Percentiles rank a stretch among this genome's conserved stretches.
Conservation (phyloP, 2,329 filamentous ascomycete genomes). For the Diaporthe citriasiana region DNA sequence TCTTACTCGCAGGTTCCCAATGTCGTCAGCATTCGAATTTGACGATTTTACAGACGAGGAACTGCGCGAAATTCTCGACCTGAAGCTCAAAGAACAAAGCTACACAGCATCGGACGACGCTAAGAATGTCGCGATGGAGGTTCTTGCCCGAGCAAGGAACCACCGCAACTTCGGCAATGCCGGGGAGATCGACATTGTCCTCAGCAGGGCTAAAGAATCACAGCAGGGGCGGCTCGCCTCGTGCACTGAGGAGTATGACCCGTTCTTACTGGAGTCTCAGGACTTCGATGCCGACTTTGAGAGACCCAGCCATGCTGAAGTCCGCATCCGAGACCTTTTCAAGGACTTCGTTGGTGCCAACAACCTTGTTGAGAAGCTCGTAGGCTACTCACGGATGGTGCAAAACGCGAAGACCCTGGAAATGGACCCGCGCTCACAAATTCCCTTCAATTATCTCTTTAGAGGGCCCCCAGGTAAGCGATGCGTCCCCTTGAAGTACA, state of each 20-base stretch:
- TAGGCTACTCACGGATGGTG: constrained; percentile 67
- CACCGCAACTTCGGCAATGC: constrained; percentile 79
- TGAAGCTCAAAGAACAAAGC: constrained; percentile 71
- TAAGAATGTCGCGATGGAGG: constrained; percentile 67
- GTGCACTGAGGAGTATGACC: constrained; percentile 44
- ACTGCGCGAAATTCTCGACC: constrained; percentile 69
- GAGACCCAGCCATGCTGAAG: constrained; percentile 60
- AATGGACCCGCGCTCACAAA: constrained; percentile 68
- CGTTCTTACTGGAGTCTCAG: constrained; percentile 48
- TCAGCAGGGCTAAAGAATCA: constrained; percentile 67
- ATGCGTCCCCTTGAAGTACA: no score
- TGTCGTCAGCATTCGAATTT: constrained; percentile 75
- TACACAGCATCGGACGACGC: constrained; percentile 66
- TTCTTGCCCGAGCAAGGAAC: constrained; percentile 72
- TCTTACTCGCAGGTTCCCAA: constrained; percentile 74
- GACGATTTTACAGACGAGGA: constrained; percentile 76
- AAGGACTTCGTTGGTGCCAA: constrained; percentile 71
- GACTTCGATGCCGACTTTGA: constrained; percentile 74
- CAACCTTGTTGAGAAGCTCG: constrained; percentile 64
- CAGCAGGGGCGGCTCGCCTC: constrained; percentile 49
- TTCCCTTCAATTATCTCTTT: constrained; percentile 79
- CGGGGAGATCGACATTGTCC: constrained; percentile 78
- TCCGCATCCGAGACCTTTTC: constrained; percentile 69
- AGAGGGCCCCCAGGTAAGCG: constrained; percentile 68
- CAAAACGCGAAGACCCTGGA: constrained; percentile 63